phyloP scores from a whole-genome alignment of 768 basidiomycete species.

The Amanita subjunquillea region DNA sequence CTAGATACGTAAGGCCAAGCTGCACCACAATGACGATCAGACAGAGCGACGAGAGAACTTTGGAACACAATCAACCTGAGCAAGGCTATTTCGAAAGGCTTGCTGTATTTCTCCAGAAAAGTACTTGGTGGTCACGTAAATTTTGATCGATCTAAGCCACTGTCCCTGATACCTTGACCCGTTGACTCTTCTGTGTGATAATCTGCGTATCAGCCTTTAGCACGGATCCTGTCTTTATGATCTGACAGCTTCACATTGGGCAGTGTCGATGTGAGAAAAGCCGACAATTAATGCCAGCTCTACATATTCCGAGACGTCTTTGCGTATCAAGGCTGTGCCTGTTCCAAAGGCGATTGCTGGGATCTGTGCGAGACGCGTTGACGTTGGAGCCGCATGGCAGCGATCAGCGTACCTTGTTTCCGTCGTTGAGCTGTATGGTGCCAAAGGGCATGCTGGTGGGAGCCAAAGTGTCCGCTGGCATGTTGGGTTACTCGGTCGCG shows the following conservation, averaged over 20 bases:
- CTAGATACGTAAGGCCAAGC: slow-evolving; percentile 52
- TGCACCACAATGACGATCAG: slow-evolving; percentile 14
- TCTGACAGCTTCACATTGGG: slow-evolving; percentile 29
- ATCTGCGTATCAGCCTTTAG: slow-evolving; percentile 9
- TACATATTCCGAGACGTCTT: slow-evolving; percentile 43
- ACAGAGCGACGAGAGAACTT: background rate
- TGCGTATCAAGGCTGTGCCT: slow-evolving; percentile 32
- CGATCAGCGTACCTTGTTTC: slow-evolving; percentile 20
- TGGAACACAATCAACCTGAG: slow-evolving; percentile 25
- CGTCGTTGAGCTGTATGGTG: slow-evolving; percentile 28
- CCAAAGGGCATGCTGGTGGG: slow-evolving; percentile 26
- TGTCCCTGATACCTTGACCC: slow-evolving; percentile 33
- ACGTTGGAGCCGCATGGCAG: background rate
- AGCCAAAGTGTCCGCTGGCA: background rate
- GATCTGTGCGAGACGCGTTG: slow-evolving; percentile 26
- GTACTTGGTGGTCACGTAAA: slow-evolving; percentile 53
- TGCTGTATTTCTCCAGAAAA: slow-evolving; percentile 25
- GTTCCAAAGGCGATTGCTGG: slow-evolving; percentile 57
- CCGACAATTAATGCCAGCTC: slow-evolving; percentile 49
- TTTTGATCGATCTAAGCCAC: slow-evolving; percentile 29
- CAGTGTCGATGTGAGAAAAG: slow-evolving; percentile 57
- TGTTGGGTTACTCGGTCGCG: too few relatives aligned
- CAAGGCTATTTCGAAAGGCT: slow-evolving; percentile 36
- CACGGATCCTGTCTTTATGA: background rate
- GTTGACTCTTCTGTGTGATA: slow-evolving; percentile 24